phyloP scores from a whole-genome alignment of 495 filamentous ascomycete species.

The Aspergillus incahuasiensis region DNA sequence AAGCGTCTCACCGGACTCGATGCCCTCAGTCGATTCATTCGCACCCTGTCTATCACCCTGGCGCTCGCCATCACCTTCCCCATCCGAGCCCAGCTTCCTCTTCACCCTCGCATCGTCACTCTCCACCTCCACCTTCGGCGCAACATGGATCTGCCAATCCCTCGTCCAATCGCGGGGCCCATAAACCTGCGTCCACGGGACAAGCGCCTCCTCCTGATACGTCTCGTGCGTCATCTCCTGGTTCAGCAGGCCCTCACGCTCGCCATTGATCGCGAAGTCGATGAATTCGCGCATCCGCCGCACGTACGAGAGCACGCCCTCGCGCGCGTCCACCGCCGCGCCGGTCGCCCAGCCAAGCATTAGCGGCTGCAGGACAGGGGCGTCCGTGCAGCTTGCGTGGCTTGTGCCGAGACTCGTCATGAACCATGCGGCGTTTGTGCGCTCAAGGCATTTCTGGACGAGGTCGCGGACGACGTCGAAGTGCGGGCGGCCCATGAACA shows the following conservation, averaged over 20 bases:
- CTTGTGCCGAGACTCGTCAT: not conserved
- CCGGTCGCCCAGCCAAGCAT: not conserved
- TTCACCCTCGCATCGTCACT: not conserved
- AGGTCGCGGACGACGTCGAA: not conserved
- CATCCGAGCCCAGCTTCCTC: not conserved
- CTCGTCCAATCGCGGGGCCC: not conserved
- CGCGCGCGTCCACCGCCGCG: not conserved
- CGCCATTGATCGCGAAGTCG: not conserved
- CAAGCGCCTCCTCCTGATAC: not conserved
- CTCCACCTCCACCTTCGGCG: not conserved
- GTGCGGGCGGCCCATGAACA: not conserved
- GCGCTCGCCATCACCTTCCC: no score
- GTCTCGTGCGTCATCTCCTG: not conserved
- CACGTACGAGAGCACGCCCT: not conserved
- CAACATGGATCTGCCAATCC: not conserved
- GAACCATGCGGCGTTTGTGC: not conserved
- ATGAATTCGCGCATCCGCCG: not conserved
- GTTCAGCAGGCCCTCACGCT: not conserved
- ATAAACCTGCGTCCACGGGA: not conserved
- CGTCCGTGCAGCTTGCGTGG: not conserved
- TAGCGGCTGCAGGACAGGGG: not conserved
- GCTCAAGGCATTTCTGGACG: not conserved
- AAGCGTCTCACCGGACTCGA: not conserved
- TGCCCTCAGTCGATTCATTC: not conserved
- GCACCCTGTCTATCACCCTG: no score